These are phyloP conservation scores for Ophiostoma australiae DNA, from an alignment of 2,329 filamentous ascomycete species.

Conservation along the genomic window DNA sequence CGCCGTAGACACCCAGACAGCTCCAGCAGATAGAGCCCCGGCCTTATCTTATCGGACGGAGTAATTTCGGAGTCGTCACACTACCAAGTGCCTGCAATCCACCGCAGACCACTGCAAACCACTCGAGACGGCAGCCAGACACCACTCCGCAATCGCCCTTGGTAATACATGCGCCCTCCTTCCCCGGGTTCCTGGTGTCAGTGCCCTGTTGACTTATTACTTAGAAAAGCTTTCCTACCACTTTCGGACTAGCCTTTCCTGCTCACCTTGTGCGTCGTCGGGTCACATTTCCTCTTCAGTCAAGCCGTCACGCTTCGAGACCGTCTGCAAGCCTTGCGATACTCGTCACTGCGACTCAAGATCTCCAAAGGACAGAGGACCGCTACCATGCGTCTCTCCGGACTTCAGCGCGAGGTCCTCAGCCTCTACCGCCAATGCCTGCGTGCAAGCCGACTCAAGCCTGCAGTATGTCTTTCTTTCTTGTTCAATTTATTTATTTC, in stretches of 20 bases:
- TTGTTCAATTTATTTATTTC: not conserved
- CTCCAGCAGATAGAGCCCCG: not conserved
- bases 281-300: slow-evolving; percentile 15
- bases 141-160: not conserved
- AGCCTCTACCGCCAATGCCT: slow-evolving; percentile 82
- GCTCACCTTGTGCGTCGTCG: not conserved
- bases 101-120: not conserved
- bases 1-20: no score
- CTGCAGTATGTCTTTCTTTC: slow-evolving; percentile 48
- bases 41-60: slow-evolving; percentile 15
- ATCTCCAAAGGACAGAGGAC: not conserved
- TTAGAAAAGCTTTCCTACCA: slow-evolving; percentile 9
- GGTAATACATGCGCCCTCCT: not conserved
- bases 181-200: not conserved
- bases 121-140: not conserved
- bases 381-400: slow-evolving; percentile 57
- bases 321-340: not conserved
- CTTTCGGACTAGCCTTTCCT: slow-evolving; percentile 1
- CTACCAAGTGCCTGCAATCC: not conserved
- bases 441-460: slow-evolving; percentile 75
- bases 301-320: not conserved
- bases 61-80: slow-evolving; percentile 16
- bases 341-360: no score
- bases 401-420: slow-evolving; percentile 85
- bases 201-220: not conserved